These are phyloP conservation scores for Fusarium mangiferae DNA, from an alignment of 2,329 filamentous ascomycete genomes.

Conservation along the genomic window DNA sequence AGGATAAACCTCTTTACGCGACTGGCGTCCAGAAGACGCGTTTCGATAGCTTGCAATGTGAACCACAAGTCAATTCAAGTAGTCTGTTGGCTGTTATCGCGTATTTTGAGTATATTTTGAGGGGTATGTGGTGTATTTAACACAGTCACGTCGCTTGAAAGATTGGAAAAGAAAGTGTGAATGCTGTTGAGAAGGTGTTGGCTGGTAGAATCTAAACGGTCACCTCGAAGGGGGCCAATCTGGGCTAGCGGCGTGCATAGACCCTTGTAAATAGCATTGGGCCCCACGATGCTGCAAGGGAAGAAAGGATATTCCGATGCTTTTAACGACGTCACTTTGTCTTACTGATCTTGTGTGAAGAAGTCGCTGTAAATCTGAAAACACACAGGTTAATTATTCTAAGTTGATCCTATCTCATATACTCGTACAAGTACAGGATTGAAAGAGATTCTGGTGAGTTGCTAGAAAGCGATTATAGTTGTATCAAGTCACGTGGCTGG, in stretches of 20 bases:
- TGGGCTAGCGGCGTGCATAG: slow-evolving; percentile 47
- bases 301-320: slow-evolving; percentile 44
- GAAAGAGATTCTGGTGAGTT: background rate
- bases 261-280: slow-evolving; percentile 35
- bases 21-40: slow-evolving; percentile 60
- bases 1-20: slow-evolving; percentile 62
- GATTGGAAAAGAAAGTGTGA: slow-evolving; percentile 35
- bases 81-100: background rate
- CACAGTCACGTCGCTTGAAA: slow-evolving; percentile 19
- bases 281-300: slow-evolving; percentile 38
- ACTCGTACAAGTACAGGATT: background rate
- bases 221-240: slow-evolving; percentile 48
- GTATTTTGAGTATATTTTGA: background rate
- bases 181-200: slow-evolving; percentile 49
- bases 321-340: slow-evolving; percentile 38
- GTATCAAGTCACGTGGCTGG: slow-evolving; percentile 32
- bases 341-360: background rate
- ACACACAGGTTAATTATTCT: background rate
- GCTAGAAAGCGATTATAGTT: background rate
- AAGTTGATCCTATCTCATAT: too few relatives aligned
- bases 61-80: slow-evolving; percentile 15
- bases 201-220: slow-evolving; percentile 50
- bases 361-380: background rate
- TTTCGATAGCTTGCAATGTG: slow-evolving; percentile 41
- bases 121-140: slow-evolving; percentile 11